Percentiles rank a stretch among this genome's conserved stretches.
Evolutionary conservation across 2,329 filamentous ascomycete genomes (phyloP).

Genomic region (Exophiala mesophila): DNA sequence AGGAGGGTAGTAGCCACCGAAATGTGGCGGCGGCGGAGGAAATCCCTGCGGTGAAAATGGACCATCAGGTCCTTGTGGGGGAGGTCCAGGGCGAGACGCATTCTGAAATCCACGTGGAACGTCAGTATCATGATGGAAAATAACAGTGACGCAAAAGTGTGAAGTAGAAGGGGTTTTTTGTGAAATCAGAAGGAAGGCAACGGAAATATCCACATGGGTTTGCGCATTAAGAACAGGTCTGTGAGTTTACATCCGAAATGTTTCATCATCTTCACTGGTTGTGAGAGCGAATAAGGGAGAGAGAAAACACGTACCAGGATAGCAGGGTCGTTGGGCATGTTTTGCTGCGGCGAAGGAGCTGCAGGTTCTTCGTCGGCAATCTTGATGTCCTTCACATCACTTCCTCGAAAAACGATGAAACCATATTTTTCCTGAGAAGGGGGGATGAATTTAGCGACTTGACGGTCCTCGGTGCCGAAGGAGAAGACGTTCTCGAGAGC

Average conservation of each 20-base stretch:
- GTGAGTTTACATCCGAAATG: slow-evolving; percentile 91
- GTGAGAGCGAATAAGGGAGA: slow-evolving; percentile 8
- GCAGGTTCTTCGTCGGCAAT: slow-evolving; percentile 73
- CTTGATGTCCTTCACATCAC: slow-evolving; percentile 95
- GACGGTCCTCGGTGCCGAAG: slow-evolving; percentile 88
- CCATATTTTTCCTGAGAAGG: slow-evolving; percentile 88
- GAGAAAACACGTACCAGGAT: slow-evolving; percentile 72
- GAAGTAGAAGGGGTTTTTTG: no score
- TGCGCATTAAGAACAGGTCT: slow-evolving; percentile 84
- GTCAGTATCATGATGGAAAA: no score
- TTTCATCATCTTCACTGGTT: slow-evolving; percentile 89
- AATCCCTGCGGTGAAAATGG: no score
- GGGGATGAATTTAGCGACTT: slow-evolving; percentile 73
- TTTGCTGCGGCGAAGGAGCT: slow-evolving; percentile 64
- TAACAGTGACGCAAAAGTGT: no score
- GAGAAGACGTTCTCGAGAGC: slow-evolving; percentile 95
- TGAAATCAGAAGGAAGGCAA: slow-evolving; percentile 99
- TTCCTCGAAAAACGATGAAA: slow-evolving; percentile 97
- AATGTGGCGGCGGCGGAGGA: slow-evolving; percentile 40
- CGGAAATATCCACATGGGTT: slow-evolving; percentile 95
- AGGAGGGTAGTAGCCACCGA: slow-evolving; percentile 38
- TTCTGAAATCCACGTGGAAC: no score
- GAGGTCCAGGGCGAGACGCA: slow-evolving; percentile 32
- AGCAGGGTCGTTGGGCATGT: slow-evolving; percentile 79
- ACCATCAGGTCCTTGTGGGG: slow-evolving; percentile 47